These are phyloP conservation scores for Venturiaceae sp. DNA, from an alignment of 2,329 filamentous ascomycete species.

Conservation along the genomic window DNA sequence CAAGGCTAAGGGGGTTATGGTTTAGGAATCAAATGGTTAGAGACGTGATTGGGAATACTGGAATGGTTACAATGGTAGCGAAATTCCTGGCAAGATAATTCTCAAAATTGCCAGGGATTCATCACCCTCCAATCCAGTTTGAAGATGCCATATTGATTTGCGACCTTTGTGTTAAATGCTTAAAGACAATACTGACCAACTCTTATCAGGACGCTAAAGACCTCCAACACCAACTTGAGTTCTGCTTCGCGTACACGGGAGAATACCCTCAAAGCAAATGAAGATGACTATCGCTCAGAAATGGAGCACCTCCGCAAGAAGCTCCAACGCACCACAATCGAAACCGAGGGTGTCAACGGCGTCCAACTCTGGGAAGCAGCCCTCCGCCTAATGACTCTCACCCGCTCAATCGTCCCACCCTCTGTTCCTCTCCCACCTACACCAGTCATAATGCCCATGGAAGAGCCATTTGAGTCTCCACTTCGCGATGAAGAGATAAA, in stretches of 20 bases:
- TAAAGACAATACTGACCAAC: not conserved
- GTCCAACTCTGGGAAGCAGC: constrained; percentile 29
- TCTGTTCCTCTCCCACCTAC: not conserved
- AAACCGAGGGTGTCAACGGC: constrained; percentile 17
- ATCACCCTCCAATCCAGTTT: not conserved
- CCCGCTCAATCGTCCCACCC: constrained; percentile 18
- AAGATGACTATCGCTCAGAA: not conserved
- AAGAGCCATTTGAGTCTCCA: not conserved
- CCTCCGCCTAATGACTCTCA: constrained; percentile 19
- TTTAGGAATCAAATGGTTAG: too few species aligned
- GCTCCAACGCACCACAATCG: constrained; percentile 28
- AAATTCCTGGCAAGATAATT: not conserved
- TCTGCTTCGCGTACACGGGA: too few species aligned
- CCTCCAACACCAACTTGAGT: too few species aligned
- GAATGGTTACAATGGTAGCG: too few species aligned
- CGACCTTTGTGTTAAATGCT: too few species aligned
- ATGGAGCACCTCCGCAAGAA: constrained; percentile 27
- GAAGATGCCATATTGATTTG: not conserved
- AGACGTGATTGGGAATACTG: too few species aligned
- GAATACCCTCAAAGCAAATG: too few species aligned
- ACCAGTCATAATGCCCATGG: not conserved
- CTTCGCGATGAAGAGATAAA: too few species aligned
- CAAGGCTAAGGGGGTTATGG: too few species aligned
- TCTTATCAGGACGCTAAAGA: not conserved
- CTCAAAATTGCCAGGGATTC: not conserved